Evolutionary conservation across 805 yeast species (phyloP), one percentile per base, ranked within the genome.

Genomic region (Lipomyces starkeyi): DNA sequence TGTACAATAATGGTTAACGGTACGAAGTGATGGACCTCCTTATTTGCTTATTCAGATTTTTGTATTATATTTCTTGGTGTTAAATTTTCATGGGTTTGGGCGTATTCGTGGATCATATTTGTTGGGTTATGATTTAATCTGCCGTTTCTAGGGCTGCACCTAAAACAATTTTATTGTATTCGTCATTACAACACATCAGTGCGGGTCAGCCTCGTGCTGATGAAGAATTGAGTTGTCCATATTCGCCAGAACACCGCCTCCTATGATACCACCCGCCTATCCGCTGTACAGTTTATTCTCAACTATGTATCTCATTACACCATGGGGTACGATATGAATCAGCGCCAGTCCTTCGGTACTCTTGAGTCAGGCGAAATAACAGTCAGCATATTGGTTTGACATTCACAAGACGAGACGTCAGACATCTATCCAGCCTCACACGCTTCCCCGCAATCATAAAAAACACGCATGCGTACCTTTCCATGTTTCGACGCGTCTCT

Each of bases 401-500:
- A 37, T 37, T 37, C 40, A 1, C 40, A 27, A 27, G 29, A 29
- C 32, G 32, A n/a, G 0, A 2, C 3, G 29, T 27, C 29, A 27
- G 29, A 27, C 29, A 27, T 27, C 29, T 27, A 27, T 27, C 29
- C 29, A 27, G 4, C 29, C 29, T 27, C 29, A 4, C 29, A 34
- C 37, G 32, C 32, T 29, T 7, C 32, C 7, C 32, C 1, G 32
- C 32, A 29, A 29, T 29, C 32, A 5, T 29, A 5, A 29, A 29
- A 29, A 40, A 34, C 1, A 6, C 2, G 29, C 29, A 27, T 2
- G 60, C 68, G 14, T 25, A 64, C 67, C 64, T 57, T 58, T 6
- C 66, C 62, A 22, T 8, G 43, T 34, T 55, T 56, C 25, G 67
- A 69, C 14, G 69, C 69, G 9, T 20, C 32, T 14, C 71, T 58